phyloP scores from a whole-genome alignment of 2,329 filamentous ascomycete species.

The Aspergillus pseudotamarii region DNA sequence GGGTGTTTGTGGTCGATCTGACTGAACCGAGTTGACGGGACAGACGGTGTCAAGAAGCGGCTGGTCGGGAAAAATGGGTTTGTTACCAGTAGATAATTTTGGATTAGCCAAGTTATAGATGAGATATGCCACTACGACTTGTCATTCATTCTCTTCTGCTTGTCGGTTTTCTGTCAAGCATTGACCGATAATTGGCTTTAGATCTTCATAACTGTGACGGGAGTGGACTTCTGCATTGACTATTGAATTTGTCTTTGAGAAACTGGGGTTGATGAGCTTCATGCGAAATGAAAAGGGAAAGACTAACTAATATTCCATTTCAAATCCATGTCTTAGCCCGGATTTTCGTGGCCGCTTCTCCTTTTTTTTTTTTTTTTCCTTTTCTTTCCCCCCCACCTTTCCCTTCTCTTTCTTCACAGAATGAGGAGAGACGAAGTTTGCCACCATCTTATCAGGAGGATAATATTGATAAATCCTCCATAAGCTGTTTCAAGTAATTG shows the following conservation, averaged over 20 bases:
- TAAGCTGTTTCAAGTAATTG: constrained; percentile 5
- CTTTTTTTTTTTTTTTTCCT: not conserved
- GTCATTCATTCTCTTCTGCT: constrained; percentile 1
- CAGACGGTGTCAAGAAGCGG: constrained; percentile 10
- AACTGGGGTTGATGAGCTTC: constrained; percentile 1
- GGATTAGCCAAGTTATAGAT: not conserved
- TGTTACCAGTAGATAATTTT: not conserved
- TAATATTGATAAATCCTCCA: not conserved
- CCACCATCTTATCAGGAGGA: constrained; percentile 26
- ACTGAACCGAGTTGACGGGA: constrained; percentile 27
- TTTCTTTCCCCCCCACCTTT: too few relatives aligned
- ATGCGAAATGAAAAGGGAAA: not conserved
- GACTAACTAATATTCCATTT: not conserved
- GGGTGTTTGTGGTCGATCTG: constrained; percentile 17
- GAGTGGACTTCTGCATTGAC: constrained; percentile 7
- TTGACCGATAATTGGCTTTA: not conserved
- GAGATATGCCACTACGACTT: not conserved
- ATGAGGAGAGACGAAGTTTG: constrained; percentile 3
- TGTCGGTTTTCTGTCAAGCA: not conserved
- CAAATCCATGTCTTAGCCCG: not conserved
- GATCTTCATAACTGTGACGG: constrained; percentile 1
- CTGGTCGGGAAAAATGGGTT: not conserved
- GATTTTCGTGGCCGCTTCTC: not conserved
- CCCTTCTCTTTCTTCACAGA: not conserved
- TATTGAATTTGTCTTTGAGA: not conserved